Base-by-base conservation (phyloP, 2,329 filamentous ascomycete genomes). In the Xylaria arbuscula region DNA sequence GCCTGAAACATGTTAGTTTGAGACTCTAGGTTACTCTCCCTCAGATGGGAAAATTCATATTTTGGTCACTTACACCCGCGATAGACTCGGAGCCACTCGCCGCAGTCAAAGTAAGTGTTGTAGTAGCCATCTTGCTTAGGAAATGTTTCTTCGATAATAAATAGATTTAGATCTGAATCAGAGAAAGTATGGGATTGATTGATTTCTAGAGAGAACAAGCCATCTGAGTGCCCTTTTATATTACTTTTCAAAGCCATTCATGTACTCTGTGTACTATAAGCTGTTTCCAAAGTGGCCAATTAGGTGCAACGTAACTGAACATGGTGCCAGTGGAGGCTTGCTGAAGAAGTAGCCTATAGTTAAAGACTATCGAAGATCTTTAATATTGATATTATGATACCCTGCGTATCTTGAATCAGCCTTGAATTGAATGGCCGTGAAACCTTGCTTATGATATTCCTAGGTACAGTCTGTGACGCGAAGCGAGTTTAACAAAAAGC, bases 251-350 rank as follows among this genome's bases (percentile, higher is more conserved):
- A 50, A 2, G 13, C 17, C 6, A 8, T 24, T 24, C 17, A 53
- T 19, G 13, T 9, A 13, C 7, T 24, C 19, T 36, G 8, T 6
- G 1, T 42, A 19, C 7, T 36, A 8, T 28, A 17, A 64, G 13
- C 53, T 69, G 60, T 54, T 67, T 38, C 54, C 36, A 32, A 69
- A 67, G 45, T 53, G 11, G 45, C 67, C 64, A 69, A 67, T 69
- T 11, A 59, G 50, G 28, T 15, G 38, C 22, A 19, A 24, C 24
- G 13, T 17, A 42, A 32, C 42, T 50, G 34, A 7, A 11, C 11
- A 40, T 2, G 8, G 13, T 48, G 22, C 9, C 22, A 50, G 63
- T 68, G 62, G 67, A 28, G 53, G 28, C 63, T 66, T 69, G 67
- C 67, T 66, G 38, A 34, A 7, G 48, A 69, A 69, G 42, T 69